Evolutionary conservation across 805 yeast species (phyloP).

Genomic region (Blastobotrys terrestris): DNA sequence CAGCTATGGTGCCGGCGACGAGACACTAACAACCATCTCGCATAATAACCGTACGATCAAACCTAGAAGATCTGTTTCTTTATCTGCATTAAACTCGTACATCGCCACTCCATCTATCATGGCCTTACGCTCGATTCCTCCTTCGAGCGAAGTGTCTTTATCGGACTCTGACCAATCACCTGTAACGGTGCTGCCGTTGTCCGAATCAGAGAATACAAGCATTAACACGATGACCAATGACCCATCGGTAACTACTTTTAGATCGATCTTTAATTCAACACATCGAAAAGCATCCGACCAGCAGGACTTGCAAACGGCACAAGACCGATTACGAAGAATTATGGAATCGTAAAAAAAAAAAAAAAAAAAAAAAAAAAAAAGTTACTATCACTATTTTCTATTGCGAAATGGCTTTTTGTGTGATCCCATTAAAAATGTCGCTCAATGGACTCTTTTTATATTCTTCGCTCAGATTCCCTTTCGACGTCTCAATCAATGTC

Average conservation of each 20-base stretch:
- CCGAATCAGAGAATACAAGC: conserved; percentile 1
- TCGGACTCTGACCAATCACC: neutral
- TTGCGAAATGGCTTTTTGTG: neutral
- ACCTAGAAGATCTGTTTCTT: conserved; percentile 3
- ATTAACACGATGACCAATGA: neutral
- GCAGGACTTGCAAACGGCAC: conserved; percentile 5
- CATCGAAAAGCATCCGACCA: neutral
- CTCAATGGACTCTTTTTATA: neutral
- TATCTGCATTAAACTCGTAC: conserved; percentile 3
- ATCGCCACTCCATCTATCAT: neutral
- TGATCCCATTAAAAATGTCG: neutral
- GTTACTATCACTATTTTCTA: neutral
- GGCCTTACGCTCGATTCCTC: neutral
- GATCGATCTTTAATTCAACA: neutral
- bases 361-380: too few relatives aligned
- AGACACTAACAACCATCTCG: neutral
- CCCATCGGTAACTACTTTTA: neutral
- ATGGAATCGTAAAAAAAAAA: conserved; percentile 9
- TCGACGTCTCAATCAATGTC: conserved; percentile 71
- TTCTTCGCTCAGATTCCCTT: conserved; percentile 11
- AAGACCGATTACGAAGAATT: conserved; percentile 9
- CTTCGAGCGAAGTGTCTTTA: neutral
- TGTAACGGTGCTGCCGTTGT: neutral
- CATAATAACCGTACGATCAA: neutral
- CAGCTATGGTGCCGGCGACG: too few relatives aligned